phyloP scores from a whole-genome alignment of 768 basidiomycete species.

The Lactarius pseudohatsudake region DNA sequence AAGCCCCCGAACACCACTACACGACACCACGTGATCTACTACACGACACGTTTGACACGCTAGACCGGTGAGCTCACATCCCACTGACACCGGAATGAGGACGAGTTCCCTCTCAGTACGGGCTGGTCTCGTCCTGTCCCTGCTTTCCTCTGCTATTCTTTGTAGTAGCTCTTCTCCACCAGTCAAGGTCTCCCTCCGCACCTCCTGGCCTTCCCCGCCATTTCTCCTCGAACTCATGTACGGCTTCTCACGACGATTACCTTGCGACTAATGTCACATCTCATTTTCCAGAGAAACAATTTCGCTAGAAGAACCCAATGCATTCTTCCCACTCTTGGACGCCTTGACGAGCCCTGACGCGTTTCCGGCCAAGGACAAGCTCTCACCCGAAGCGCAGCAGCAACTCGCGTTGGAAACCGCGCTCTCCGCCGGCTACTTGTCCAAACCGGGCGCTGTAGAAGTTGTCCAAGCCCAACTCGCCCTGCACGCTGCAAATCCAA shows the following conservation, averaged over 20 bases:
- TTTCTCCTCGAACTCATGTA: slow-evolving; percentile 27
- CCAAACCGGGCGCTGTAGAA: slow-evolving; percentile 49
- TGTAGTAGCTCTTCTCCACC: slow-evolving; percentile 32
- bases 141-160: slow-evolving; percentile 5
- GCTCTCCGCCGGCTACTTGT: slow-evolving; percentile 46
- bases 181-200: slow-evolving; percentile 39
- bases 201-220: slow-evolving; percentile 40
- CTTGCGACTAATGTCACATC: slow-evolving; percentile 4
- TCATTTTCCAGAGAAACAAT: slow-evolving; percentile 68
- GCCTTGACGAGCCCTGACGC: slow-evolving; percentile 55
- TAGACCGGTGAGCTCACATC: too few species aligned
- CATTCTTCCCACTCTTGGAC: slow-evolving; percentile 77
- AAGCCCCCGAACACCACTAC: too few species aligned
- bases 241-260: not conserved
- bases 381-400: slow-evolving; percentile 53
- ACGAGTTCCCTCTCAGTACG: slow-evolving; percentile 2
- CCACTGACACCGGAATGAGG: slow-evolving; percentile 6
- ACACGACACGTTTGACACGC: too few species aligned
- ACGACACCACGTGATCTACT: too few species aligned
- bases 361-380: slow-evolving; percentile 37
- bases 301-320: slow-evolving; percentile 63
- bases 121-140: slow-evolving; percentile 6
- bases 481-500: slow-evolving; percentile 75
- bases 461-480: slow-evolving; percentile 72
- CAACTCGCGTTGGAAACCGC: slow-evolving; percentile 54